A percentile compares a stretch with the other conserved stretches of the same genome.
Evolutionary conservation across 371 early-diverging fungal genomes (phyloP).

Genomic region (Blakeslea trispora): DNA sequence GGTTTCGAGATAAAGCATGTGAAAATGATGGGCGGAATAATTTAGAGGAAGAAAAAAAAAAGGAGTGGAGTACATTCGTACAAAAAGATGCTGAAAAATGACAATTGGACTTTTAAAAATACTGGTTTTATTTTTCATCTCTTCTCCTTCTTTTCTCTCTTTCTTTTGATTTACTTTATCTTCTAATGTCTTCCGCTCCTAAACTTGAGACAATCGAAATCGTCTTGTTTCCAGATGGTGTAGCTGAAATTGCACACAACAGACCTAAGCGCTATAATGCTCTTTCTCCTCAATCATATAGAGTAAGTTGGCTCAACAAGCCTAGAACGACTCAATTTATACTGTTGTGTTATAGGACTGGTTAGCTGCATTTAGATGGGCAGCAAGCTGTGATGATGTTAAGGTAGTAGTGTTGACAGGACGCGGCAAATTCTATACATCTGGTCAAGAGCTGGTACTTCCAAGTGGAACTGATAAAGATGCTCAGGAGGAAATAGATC

Average conservation of each 20-base stretch:
- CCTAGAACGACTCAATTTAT: not conserved
- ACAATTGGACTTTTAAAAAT: too few species aligned
- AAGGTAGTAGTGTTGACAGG: constrained; percentile 70
- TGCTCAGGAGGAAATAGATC: constrained; percentile 29
- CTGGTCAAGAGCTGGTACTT: constrained; percentile 63
- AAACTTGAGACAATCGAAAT: constrained; percentile 56
- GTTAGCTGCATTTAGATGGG: constrained; percentile 60
- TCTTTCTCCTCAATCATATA: constrained; percentile 61
- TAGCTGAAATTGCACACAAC: constrained; percentile 69
- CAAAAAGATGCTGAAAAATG: too few species aligned
- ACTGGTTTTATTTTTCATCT: not conserved
- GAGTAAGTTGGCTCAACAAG: constrained; percentile 20
- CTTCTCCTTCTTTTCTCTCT: not conserved
- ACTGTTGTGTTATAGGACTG: constrained; percentile 50
- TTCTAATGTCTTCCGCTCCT: constrained; percentile 30
- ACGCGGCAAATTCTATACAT: constrained; percentile 66
- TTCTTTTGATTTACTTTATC: not conserved
- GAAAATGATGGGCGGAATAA: not conserved
- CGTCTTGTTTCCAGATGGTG: constrained; percentile 55
- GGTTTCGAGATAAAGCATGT: not conserved
- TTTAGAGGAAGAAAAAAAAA: not conserved
- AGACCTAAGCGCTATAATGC: constrained; percentile 69
- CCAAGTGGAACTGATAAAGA: constrained; percentile 34
- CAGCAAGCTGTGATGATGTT: constrained; percentile 49
- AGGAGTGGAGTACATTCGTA: not conserved